Evolutionary conservation across 163 green algal genomes (phyloP).

Genomic region (Chloromonas sp.): DNA sequence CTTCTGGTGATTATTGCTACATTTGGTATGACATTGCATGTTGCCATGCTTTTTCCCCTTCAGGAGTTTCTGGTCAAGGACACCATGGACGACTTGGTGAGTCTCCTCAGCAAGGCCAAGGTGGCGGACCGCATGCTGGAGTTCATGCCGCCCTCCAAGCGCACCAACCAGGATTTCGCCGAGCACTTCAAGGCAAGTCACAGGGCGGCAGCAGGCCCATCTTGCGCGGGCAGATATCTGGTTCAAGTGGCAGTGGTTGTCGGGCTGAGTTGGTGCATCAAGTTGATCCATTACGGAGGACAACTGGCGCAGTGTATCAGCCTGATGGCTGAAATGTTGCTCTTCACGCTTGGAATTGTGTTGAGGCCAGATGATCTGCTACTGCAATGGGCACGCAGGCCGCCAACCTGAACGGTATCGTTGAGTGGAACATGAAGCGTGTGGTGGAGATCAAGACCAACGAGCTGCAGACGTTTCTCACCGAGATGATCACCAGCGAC

Average conservation of each 20-base stretch:
- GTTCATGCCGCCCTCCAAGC: slow-evolving; percentile 79
- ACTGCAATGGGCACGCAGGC: slow-evolving; percentile 17
- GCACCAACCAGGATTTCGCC: slow-evolving; percentile 69
- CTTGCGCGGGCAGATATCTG: too few relatives aligned
- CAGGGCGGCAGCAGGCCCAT: too few relatives aligned
- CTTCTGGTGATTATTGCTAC: too few relatives aligned
- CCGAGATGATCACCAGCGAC: slow-evolving; percentile 61
- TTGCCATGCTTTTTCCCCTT: neutral
- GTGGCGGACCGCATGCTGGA: slow-evolving; percentile 83
- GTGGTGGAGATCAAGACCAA: slow-evolving; percentile 69
- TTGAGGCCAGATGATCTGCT: too few relatives aligned
- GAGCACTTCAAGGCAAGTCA: slow-evolving; percentile 67
- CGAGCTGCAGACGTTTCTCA: slow-evolving; percentile 70
- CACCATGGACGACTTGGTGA: slow-evolving; percentile 59
- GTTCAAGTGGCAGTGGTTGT: too few relatives aligned
- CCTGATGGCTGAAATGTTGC: too few relatives aligned
- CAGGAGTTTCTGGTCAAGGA: slow-evolving; percentile 75
- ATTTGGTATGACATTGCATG: too few relatives aligned
- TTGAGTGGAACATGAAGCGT: slow-evolving; percentile 86
- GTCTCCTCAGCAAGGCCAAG: slow-evolving; percentile 66
- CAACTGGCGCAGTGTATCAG: too few relatives aligned
- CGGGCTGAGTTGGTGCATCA: too few relatives aligned
- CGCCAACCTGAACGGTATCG: slow-evolving; percentile 60
- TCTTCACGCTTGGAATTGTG: too few relatives aligned
- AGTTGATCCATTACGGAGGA: too few relatives aligned